Percentiles rank a stretch among this genome's conserved stretches.
Conservation (phyloP, 139 green algal genomes). For the Edaphochlamys debaryana region DNA sequence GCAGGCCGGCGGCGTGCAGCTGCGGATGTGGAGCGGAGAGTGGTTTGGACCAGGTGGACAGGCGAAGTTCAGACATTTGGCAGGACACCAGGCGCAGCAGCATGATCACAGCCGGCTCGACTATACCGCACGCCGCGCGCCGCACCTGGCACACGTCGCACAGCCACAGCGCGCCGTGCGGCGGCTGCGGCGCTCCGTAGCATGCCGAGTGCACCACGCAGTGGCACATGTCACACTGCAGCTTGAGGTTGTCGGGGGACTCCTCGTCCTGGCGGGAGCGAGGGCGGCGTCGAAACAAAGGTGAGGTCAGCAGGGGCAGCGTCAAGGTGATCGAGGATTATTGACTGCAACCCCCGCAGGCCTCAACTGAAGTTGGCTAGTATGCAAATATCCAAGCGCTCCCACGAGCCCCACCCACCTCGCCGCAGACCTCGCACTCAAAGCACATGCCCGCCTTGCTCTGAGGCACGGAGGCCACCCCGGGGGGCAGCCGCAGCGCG, state of each 20-base stretch:
- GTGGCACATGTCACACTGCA: constrained; percentile 86
- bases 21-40: no score
- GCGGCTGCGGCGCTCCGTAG: constrained; percentile 59
- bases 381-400: no score
- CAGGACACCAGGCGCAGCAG: no score
- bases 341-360: no score
- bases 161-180: constrained; percentile 69
- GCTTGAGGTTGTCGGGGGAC: constrained; percentile 57
- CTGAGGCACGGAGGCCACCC: constrained; percentile 38
- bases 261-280: constrained; percentile 58
- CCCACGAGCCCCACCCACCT: no score
- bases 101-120: no score
- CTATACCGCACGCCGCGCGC: no score
- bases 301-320: no score
- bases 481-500: constrained; percentile 62
- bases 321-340: no score
- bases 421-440: constrained; percentile 73
- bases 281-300: not conserved
- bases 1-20: constrained; percentile 41
- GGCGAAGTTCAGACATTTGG: no score
- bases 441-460: constrained; percentile 40
- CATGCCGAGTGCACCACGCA: constrained; percentile 81
- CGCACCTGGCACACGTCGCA: constrained; percentile 72
- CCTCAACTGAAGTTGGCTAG: no score
- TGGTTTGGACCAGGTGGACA: not conserved